Base-by-base conservation (phyloP, 2,329 filamentous ascomycete genomes). In the Pyrenochaeta sp. region DNA sequence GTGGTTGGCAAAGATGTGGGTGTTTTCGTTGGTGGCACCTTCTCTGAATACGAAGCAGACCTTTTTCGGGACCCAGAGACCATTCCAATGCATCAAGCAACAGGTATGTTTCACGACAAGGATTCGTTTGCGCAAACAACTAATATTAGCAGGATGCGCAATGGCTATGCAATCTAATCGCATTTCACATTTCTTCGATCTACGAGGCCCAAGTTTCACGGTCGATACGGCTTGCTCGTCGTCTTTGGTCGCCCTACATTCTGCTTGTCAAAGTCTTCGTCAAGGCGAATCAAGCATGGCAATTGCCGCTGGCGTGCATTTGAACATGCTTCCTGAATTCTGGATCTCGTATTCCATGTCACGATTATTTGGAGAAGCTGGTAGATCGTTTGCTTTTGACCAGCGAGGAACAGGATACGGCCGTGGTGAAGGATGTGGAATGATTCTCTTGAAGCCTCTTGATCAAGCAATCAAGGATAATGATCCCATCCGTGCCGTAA, bases 361-460 rank as follows among this genome's bases (percentile, higher is more conserved):
- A 7, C 31, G 54, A n/a, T 41, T 61, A 2, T 55, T 61, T 30
- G 54, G 59, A 17, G 49, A 67, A 26, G 60, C 58, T n/a, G 68
- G 71, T 3, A 55, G 52, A 24, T 67, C 53, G 2, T 61, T 35
- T 31, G 62, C 67, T 15, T 73, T 69, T 44, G 84, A 85, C 53
- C 61, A 72, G n/a, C 74, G 75, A 3, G 85, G 82, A 13, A 57
- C 54, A 2, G 86, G 86, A 0, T 88, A 87, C 57, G 84, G 81
- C 0, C 77, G 84, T 24, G 85, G 84, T 1, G 85, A 88, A 57
- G 85, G 84, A 5, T 74, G 81, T 18, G 82, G 77, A 0, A 74
- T 81, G n/a, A 53, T 87, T 3, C 61, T 85, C 8, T 60, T 87
- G 9, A 86, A 86, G 67, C 76, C 74, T 2, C 68, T 87, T 0